Evolutionary conservation across 306 rosid genomes (phyloP).

Genomic region (Boehmeria nivea): DNA sequence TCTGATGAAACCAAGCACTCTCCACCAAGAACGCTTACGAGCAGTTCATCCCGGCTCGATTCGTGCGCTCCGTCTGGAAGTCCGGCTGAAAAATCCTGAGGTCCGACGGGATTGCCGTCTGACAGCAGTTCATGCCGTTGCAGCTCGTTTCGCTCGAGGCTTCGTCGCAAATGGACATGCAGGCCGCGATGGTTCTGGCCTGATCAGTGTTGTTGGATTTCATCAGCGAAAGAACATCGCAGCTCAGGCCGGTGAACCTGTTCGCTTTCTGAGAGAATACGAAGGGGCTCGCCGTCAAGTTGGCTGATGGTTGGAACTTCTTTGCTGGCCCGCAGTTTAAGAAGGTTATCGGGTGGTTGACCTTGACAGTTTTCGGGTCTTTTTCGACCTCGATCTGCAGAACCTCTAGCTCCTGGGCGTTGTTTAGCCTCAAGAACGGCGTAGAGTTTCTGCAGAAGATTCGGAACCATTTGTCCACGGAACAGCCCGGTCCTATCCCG

Average conservation of each 20-base stretch:
- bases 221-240: not conserved
- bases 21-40: slow-evolving; percentile 14
- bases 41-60: not conserved
- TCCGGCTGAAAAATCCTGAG: not conserved
- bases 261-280: not conserved
- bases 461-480: slow-evolving; percentile 10
- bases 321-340: too few species aligned
- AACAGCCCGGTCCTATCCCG: slow-evolving; percentile 14
- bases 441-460: not conserved
- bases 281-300: slow-evolving; percentile 27
- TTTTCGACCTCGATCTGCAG: not conserved
- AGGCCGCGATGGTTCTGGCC: not conserved
- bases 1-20: not conserved
- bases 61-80: not conserved
- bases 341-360: not conserved
- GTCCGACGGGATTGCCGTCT: slow-evolving; percentile 1
- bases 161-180: not conserved
- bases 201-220: too few species aligned
- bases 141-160: not conserved
- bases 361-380: not conserved
- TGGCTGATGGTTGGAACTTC: not conserved
- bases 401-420: not conserved
- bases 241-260: slow-evolving; percentile 22
- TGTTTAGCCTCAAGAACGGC: not conserved
- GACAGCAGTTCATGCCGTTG: slow-evolving; percentile 16